A percentile compares a stretch with the other conserved stretches of the same genome.
phyloP scores from a whole-genome alignment of 2,329 filamentous ascomycete genomes.

The Neophaeococcomyces aloes region DNA sequence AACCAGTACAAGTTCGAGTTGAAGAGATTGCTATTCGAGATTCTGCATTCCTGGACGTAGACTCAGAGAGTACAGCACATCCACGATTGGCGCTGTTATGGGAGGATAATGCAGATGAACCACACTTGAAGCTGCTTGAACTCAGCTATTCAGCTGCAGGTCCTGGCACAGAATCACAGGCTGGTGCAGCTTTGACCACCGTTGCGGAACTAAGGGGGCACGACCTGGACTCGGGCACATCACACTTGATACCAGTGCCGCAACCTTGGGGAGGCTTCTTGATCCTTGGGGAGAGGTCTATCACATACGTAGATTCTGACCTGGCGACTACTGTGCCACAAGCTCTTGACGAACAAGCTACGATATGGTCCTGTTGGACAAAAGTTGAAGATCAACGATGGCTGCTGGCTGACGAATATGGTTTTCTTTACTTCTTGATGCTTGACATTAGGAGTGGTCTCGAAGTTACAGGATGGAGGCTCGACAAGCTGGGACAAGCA shows the following conservation, averaged over 20 bases:
- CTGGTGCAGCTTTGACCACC: constrained; percentile 44
- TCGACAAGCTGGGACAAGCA: constrained; percentile 56
- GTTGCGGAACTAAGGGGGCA: constrained; percentile 36
- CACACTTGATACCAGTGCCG: constrained; percentile 52
- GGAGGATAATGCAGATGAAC: constrained; percentile 49
- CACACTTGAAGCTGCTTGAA: constrained; percentile 46
- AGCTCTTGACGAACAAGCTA: constrained; percentile 55
- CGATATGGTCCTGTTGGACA: constrained; percentile 86
- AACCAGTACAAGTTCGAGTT: constrained; percentile 52
- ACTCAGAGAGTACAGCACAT: constrained; percentile 33
- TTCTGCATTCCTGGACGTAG: constrained; percentile 53
- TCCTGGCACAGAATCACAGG: constrained; percentile 24
- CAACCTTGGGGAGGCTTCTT: constrained; percentile 57
- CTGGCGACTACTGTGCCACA: constrained; percentile 56
- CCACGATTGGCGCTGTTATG: constrained; percentile 56
- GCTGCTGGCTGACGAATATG: constrained; percentile 87
- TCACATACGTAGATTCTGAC: constrained; percentile 76
- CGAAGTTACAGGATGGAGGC: constrained; percentile 60
- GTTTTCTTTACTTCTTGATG: constrained; percentile 72
- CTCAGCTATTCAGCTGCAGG: constrained; percentile 42
- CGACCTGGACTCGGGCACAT: constrained; percentile 49
- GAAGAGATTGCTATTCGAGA: constrained; percentile 58
- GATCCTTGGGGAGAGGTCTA: constrained; percentile 66
- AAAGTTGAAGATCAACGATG: constrained; percentile 71
- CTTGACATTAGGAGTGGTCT: constrained; percentile 52